Conservation (phyloP, 208 protist genomes). For the Crithidia sp. region DNA sequence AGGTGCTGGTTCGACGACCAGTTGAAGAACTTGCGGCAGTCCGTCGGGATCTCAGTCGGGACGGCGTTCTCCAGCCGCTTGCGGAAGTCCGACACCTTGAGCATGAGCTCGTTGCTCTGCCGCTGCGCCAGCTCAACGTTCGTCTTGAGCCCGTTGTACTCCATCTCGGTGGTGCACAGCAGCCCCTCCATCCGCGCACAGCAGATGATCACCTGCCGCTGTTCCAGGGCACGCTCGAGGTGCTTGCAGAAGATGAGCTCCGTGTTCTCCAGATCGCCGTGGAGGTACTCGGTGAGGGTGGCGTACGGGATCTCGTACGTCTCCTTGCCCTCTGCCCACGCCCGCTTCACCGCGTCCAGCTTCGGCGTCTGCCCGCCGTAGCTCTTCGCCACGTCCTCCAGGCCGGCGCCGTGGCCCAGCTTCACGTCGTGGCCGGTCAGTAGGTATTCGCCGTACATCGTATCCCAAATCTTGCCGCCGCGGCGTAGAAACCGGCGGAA, state of each 20-base stretch:
- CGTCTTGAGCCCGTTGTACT: slow-evolving; percentile 93
- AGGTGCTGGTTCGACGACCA: slow-evolving; percentile 92
- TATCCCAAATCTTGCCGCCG: slow-evolving; percentile 93
- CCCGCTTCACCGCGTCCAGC: slow-evolving; percentile 90
- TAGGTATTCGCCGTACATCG: slow-evolving; percentile 94
- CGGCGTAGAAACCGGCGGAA: slow-evolving; percentile 82
- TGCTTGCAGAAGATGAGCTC: slow-evolving; percentile 93
- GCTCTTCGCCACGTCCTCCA: slow-evolving; percentile 91
- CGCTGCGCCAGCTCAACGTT: slow-evolving; percentile 82
- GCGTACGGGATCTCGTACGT: slow-evolving; percentile 90
- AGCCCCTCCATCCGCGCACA: slow-evolving; percentile 90
- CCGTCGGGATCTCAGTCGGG: slow-evolving; percentile 78
- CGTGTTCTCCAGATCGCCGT: slow-evolving; percentile 92
- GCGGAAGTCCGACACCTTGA: slow-evolving; percentile 68
- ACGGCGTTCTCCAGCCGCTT: slow-evolving; percentile 72
- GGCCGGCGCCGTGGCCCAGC: slow-evolving; percentile 79
- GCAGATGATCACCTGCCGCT: slow-evolving; percentile 85
- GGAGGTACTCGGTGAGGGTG: slow-evolving; percentile 86
- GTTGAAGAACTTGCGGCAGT: slow-evolving; percentile 93
- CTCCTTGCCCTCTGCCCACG: slow-evolving; percentile 91
- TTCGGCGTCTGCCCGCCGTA: slow-evolving; percentile 91
- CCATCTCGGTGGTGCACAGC: slow-evolving; percentile 93
- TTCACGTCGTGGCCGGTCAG: slow-evolving; percentile 88
- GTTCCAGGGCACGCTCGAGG: slow-evolving; percentile 76
- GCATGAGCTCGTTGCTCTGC: slow-evolving; percentile 84